phyloP scores from a whole-genome alignment of 495 filamentous ascomycete genomes.

The Coniosporium apollinis region DNA sequence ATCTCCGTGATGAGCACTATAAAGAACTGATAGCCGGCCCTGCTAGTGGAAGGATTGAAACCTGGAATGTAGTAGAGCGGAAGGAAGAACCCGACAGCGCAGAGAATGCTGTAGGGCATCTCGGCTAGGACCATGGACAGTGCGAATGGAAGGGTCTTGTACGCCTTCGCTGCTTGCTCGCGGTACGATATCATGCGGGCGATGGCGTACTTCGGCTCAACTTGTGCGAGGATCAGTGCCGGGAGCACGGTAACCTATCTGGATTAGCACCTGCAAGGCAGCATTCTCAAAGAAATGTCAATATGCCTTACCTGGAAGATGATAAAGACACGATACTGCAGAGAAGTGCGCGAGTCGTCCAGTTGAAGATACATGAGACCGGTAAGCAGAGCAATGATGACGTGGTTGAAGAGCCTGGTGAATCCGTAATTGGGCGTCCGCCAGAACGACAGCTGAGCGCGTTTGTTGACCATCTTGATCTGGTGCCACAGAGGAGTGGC shows the following conservation, averaged over 20 bases:
- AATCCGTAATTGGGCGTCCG: conserved; percentile 61
- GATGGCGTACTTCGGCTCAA: conserved; percentile 61
- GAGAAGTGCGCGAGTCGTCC: conserved; percentile 44
- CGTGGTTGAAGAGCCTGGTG: conserved; percentile 60
- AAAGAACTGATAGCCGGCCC: conserved; percentile 69
- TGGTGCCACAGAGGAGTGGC: conserved; percentile 61
- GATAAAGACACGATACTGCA: conserved; percentile 70
- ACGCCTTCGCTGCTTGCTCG: conserved; percentile 62
- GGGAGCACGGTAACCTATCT: conserved; percentile 61
- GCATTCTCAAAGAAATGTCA: too few relatives aligned
- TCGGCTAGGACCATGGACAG: conserved; percentile 56
- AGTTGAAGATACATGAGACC: conserved; percentile 58
- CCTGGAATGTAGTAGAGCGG: conserved; percentile 36
- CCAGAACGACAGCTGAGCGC: conserved; percentile 54
- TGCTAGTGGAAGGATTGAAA: conserved; percentile 33
- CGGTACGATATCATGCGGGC: conserved; percentile 64
- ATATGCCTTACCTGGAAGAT: too few relatives aligned
- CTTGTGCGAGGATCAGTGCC: conserved; percentile 58
- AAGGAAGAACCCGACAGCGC: conserved; percentile 56
- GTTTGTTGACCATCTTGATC: conserved; percentile 44
- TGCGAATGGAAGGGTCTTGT: conserved; percentile 55
- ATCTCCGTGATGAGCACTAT: conserved; percentile 63
- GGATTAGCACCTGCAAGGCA: too few relatives aligned
- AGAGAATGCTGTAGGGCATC: conserved; percentile 58
- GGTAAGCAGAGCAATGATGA: conserved; percentile 54